These are phyloP conservation scores for Viola pubescens DNA, from an alignment of 441 rosid genomes.

Conservation along the genomic window DNA sequence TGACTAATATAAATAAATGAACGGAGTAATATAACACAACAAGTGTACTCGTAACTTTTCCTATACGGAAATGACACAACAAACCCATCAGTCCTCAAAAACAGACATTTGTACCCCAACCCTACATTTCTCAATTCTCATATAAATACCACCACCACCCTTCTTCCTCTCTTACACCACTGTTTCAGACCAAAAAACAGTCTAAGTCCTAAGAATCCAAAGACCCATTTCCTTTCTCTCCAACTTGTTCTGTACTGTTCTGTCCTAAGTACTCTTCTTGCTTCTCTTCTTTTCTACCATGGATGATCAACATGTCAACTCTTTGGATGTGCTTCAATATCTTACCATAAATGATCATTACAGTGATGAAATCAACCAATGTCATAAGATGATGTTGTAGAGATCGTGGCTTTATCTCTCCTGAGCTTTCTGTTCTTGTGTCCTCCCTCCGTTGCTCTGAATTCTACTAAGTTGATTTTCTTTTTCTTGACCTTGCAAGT, in stretches of 20 bases:
- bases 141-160: too few species aligned
- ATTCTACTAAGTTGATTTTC: conserved; percentile 12
- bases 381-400: not conserved
- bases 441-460: not conserved
- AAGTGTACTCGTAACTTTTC: not conserved
- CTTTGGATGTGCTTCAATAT: not conserved
- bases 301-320: not conserved
- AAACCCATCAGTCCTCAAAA: conserved; percentile 4
- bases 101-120: conserved; percentile 21
- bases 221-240: not conserved
- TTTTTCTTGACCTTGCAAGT: conserved; percentile 84
- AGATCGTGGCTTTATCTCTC: conserved; percentile 42
- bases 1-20: too few species aligned
- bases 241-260: not conserved
- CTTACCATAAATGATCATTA: too few species aligned
- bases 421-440: conserved; percentile 48
- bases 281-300: not conserved
- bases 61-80: conserved; percentile 26
- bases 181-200: too few species aligned
- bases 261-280: not conserved
- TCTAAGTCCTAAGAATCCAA: not conserved
- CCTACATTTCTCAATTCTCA: not conserved
- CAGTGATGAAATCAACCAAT: not conserved
- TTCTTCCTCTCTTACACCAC: too few species aligned
- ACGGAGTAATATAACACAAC: too few species aligned